phyloP scores from a whole-genome alignment of 2,329 filamentous ascomycete species.

The Colletotrichum tropicale region DNA sequence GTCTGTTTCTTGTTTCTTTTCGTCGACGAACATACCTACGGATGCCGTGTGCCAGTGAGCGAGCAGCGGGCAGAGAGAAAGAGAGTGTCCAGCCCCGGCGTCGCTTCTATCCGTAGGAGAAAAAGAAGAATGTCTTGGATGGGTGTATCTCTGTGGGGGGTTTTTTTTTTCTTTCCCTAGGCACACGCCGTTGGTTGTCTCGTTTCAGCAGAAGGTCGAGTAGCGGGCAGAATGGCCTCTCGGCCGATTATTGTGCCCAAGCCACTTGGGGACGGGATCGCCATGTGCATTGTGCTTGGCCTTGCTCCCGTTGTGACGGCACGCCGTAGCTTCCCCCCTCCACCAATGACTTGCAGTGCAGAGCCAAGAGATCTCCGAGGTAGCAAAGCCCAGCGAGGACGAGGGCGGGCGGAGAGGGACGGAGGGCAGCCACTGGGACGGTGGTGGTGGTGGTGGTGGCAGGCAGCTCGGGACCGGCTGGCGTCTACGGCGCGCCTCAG shows the following conservation, averaged over 20 bases:
- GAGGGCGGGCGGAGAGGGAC: neutral
- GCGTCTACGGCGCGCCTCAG: neutral
- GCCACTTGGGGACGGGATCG: constrained; percentile 9
- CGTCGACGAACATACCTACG: neutral
- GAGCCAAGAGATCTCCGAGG: constrained; percentile 6
- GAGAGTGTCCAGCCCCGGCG: neutral
- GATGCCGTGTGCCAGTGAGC: neutral
- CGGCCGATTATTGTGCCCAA: constrained; percentile 4
- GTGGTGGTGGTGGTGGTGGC: neutral
- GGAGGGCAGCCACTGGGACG: neutral
- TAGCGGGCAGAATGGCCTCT: neutral
- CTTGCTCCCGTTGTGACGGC: neutral
- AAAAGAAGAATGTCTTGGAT: neutral
- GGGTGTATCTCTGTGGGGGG: neutral
- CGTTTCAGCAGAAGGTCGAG: neutral
- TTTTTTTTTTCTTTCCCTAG: neutral
- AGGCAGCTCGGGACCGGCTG: neutral
- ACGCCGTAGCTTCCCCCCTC: neutral
- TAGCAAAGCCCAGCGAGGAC: neutral
- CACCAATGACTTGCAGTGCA: constrained; percentile 7
- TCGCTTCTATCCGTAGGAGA: too few relatives aligned
- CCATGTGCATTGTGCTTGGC: constrained; percentile 5
- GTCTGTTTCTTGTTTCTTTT: neutral
- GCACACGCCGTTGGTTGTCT: neutral
- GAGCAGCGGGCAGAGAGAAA: too few relatives aligned